Base-by-base conservation (phyloP, 352 stramenopile species). In the Phytopythium aichiense region DNA sequence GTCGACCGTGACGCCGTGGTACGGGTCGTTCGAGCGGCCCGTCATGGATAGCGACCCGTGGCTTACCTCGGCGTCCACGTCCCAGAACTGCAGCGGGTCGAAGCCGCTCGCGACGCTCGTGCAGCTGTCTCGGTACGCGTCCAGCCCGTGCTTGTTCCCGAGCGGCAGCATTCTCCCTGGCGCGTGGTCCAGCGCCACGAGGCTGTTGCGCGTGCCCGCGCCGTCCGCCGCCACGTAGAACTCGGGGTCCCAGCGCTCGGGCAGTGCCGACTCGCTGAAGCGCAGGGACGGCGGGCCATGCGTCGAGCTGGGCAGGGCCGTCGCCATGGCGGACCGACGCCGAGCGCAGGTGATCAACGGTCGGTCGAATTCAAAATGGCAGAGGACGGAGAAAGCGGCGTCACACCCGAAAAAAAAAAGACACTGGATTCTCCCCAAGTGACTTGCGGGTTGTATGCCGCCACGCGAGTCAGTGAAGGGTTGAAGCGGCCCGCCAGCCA, bases 61-160 rank as follows among this genome's bases (percentile, higher is more conserved):
- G 23, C 67, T 63, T 40, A 79, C 65, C 45, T 58, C 61, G 48
- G 58, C 66, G 20, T 86, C 72, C 22, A 84, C 30, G 42, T 64
- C 72, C 76, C 76, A 88, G 61, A 84, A 90, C 54, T 86, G 72
- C 37, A 88, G 66, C 38, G 68, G 63, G 16, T 92, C 79, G 38
- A 88, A 77, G 54, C 79, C 83, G 54, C 70, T 84, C n/a, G 78
- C 76, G 28, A 89, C 82, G 31, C 73, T 87, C 33, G 81, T 83
- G 57, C 72, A 77, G 72, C 77, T 87, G 55, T 89, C 79, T 16
- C 77, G 71, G 48, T 69, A 71, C 18, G 63, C 50, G 60, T 76
- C 65, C n/a, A 43, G 60, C 18, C 54, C 56, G n/a, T 56, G 22
- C 18, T 63, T 67, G 20, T n/a, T 56, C 20, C 23, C 37, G 18